Evolutionary conservation across 2,329 filamentous ascomycete genomes (phyloP), one percentile per base, ranked within the genome.

Genomic region (Botrytis cinerea): DNA sequence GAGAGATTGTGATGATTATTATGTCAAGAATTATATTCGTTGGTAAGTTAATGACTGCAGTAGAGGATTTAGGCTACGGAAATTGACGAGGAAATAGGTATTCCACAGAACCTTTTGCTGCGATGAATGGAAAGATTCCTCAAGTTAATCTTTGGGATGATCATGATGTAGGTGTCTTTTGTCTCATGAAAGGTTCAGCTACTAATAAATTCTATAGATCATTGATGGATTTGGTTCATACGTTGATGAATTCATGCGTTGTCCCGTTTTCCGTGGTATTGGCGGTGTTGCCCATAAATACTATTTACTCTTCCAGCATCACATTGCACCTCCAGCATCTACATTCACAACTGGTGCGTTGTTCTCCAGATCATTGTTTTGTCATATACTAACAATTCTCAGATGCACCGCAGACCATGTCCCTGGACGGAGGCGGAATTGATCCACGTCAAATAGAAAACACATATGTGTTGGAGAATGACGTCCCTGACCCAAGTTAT

Each of bases 61-160:
- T 90, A 82, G 88, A 38, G 18, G 22, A 35, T 35, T 12, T n/a
- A 18, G 20, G 10, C 14, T 28, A 16, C 7, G 14, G 28, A 40
- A 45, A 18, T 43, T 60, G 90, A 90, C 81, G 90, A 90, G 76
- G 82, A 87, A 83, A 69, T 89, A 80, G 89, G 90, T 98, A 96
- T 80, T 89, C 89, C 62, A 92, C 88, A 74, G 93, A 95, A 46
- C 88, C 97, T 0, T 99, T 98, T 82, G 91, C 93, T 2, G 86
- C 92, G 79, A 93, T 93, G 48, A 97, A 95, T 78, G 92, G 92
- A 2, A 94, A 98, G 81, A 98, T 99, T 75, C 91, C 96, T 1
- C 97, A 97, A 88, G 84, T 99, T 77, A 99, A 98, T 80, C 93
- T 99, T 62, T 99, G 95, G 95, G 96, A 99, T 82, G 96, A 99